Base-by-base conservation (phyloP, 306 rosid species). In the Canavalia gladiata region DNA sequence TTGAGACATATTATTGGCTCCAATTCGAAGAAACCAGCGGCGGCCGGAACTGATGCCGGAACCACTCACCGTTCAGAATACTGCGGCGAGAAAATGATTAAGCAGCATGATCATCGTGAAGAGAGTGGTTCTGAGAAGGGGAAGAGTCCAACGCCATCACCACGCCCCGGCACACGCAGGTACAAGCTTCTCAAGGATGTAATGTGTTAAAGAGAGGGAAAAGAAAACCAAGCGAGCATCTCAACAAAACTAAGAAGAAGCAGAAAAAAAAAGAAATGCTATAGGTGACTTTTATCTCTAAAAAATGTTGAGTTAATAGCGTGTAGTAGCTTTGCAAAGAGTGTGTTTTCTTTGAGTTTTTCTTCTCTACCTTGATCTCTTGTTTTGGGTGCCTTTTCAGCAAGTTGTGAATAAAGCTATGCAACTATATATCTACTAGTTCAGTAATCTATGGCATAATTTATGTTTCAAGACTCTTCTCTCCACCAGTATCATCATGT, bases 121-220 rank as follows among this genome's bases (percentile, higher is more conserved):
- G 91, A 87, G 75, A 8, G 76, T 33, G 76, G 84, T 12, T 81
- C 88, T 0, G 90, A 91, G 34, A 92, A 89, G 83, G 92, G 90
- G 6, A 88, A 84, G 54, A 85, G 81, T 33, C 85, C 89, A 11
- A 83, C 85, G 0, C 94, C 97, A 35, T 95, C 98, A 2, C 99
- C 99, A 0, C 74, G 97, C 31, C 81, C 97, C 33, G 81, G 89
- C 34, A 86, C 98, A 43, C 95, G 99, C 81, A 91, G 99, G 97
- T 95, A 95, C 91, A 95, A 95, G 94, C 99, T 95, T 90, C 99
- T 95, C 81, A 95, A 95, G 94, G 99, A 95, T 83, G 99, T 95
- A 56, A 93, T 95, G 98, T 95, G 98, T 86, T 93, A 86, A 72
- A 73, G 54, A 33, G 69, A 8, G 42, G 49, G 7, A 47, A 51